Evolutionary conservation across 129 eudicot genomes (phyloP), one percentile per base, ranked within the genome.

Genomic region (Apium graveolens): DNA sequence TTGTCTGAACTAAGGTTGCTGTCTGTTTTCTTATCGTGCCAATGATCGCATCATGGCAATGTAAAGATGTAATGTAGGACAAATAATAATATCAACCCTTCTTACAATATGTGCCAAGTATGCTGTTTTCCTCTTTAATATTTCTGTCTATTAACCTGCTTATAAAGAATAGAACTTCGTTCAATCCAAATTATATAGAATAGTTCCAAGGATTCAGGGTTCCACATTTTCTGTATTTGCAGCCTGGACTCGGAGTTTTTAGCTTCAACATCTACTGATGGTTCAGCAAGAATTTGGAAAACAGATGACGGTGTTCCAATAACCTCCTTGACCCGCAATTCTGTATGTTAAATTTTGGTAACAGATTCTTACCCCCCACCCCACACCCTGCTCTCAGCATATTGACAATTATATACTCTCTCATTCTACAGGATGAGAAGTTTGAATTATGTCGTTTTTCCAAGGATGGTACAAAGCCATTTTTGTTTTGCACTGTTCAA

Each of bases 181-280:
- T 45, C 24, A 35, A n/a, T 39, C 17, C 29, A 24, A 26, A 37
- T 42, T 38, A 39, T 53, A 27, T 16, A 78, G 34, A 53, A 55
- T 32, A 55, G 72, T 43, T 44, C 71, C 76, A 35, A 73, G 46
- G 45, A 41, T 7, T 44, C 12, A 41, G 77, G 26, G 41, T 62
- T 81, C 35, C 46, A 46, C 20, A 46, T 77, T 72, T 83, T 38
- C 73, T 31, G 55, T 77, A 48, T 44, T 76, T 81, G 49, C 96
- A 96, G 97, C 89, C 88, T 96, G 72, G 99, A 96, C 83, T 96
- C 97, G 7, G 99, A 88, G 84, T 96, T 88, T 85, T 83, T 96
- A 86, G 99, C 99, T 82, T 80, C 99, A 86, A 92, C 99, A 44
- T 96, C 99, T 66, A 86, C 88, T 11, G 99, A 92, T 87, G 99